These are phyloP conservation scores for Trapa bicornis DNA, from an alignment of 345 rosid species.

Conservation along the genomic window DNA sequence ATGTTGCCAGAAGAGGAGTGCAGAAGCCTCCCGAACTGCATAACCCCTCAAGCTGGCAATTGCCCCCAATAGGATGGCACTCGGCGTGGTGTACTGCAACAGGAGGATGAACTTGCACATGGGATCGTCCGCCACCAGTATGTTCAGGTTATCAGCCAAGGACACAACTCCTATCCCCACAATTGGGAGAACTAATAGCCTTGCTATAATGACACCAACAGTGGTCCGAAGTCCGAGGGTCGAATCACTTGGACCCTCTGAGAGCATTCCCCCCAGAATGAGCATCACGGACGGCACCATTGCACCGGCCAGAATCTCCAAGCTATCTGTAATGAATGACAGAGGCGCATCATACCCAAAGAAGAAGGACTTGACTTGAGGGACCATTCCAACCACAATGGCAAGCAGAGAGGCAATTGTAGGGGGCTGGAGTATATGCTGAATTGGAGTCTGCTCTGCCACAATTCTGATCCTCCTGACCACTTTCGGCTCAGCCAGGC, in stretches of 20 bases:
- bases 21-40: constrained; percentile 78
- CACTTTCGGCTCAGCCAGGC: constrained; percentile 81
- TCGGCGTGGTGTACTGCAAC: constrained; percentile 83
- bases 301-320: constrained; percentile 70
- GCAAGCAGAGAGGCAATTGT: constrained; percentile 81
- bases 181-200: constrained; percentile 78
- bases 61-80: constrained; percentile 86
- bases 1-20: constrained; percentile 93
- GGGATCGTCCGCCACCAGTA: constrained; percentile 43
- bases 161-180: constrained; percentile 61
- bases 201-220: constrained; percentile 54
- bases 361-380: constrained; percentile 52
- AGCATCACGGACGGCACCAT: constrained; percentile 98
- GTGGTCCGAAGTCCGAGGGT: constrained; percentile 70
- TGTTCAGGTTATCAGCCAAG: constrained; percentile 39
- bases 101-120: constrained; percentile 76
- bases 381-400: constrained; percentile 58
- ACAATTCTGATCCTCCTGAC: constrained; percentile 81
- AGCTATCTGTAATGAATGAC: constrained; percentile 73
- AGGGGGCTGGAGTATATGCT: constrained; percentile 89
- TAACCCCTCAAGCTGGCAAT: constrained; percentile 83
- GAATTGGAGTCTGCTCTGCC: constrained; percentile 77
- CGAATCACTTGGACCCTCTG: constrained; percentile 87
- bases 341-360: constrained; percentile 78
- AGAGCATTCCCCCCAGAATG: constrained; percentile 84